Evolutionary conservation across 1,284 basidiomycete species (phyloP).

Genomic region (Melampsora occidentalis): DNA sequence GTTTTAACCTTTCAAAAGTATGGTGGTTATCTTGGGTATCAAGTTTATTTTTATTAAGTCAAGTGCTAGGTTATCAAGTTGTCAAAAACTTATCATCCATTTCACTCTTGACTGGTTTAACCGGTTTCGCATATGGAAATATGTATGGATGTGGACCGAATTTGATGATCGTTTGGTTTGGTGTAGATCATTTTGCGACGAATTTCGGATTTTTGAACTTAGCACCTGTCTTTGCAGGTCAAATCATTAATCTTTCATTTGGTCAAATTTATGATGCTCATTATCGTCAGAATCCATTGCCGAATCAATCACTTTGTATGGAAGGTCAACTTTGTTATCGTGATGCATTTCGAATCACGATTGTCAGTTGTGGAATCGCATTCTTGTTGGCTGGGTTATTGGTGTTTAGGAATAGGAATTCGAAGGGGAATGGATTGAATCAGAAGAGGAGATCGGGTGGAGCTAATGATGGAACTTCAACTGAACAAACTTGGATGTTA

Average conservation of each 20-base stretch:
- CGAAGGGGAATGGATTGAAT: neutral
- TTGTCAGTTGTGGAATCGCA: conserved; percentile 2
- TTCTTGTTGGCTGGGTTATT: neutral
- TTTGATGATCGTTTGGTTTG: conserved; percentile 33
- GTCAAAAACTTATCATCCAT: neutral
- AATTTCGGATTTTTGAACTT: conserved; percentile 38
- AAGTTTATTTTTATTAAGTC: conserved; percentile 24
- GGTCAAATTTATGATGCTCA: conserved; percentile 35
- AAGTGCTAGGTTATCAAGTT: neutral
- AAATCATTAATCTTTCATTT: conserved; percentile 41
- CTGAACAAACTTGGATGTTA: conserved; percentile 10
- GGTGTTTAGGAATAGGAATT: neutral
- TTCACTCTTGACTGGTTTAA: conserved; percentile 6
- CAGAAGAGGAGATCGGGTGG: neutral
- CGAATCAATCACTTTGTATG: neutral
- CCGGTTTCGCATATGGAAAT: conserved; percentile 38
- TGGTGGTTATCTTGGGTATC: conserved; percentile 37
- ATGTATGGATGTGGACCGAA: conserved; percentile 29
- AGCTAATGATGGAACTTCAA: neutral
- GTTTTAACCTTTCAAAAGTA: neutral
- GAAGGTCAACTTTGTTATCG: neutral
- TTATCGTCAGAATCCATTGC: neutral
- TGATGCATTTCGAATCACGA: conserved; percentile 8
- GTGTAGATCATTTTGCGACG: conserved; percentile 13
- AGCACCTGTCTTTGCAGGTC: conserved; percentile 24